These are phyloP conservation scores for Aspergillus biplanus DNA, from an alignment of 495 filamentous ascomycete species.

Conservation along the genomic window DNA sequence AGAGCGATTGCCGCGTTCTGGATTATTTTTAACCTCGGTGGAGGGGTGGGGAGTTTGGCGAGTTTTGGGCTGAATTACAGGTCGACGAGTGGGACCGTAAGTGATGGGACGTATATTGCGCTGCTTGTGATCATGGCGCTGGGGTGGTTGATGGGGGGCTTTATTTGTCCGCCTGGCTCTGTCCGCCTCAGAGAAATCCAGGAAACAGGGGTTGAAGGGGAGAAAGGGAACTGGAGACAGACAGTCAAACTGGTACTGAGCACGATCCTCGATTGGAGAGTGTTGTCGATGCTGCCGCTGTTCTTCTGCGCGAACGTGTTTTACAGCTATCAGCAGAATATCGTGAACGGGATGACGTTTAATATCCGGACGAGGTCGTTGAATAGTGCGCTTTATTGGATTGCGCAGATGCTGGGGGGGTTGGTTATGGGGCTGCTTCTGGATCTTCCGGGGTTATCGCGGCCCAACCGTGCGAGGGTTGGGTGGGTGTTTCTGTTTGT, in stretches of 20 bases:
- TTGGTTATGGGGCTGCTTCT: slow-evolving; percentile 53
- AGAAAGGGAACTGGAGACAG: background rate
- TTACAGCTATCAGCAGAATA: slow-evolving; percentile 73
- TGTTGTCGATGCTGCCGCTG: slow-evolving; percentile 53
- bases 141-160: slow-evolving; percentile 58
- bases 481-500: slow-evolving; percentile 53
- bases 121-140: slow-evolving; percentile 47
- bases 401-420: slow-evolving; percentile 57
- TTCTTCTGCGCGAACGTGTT: slow-evolving; percentile 75
- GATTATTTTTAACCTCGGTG: slow-evolving; percentile 60
- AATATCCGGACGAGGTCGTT: slow-evolving; percentile 52
- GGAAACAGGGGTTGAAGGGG: background rate
- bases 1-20: slow-evolving; percentile 56
- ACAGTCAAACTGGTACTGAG: background rate
- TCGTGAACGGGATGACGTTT: slow-evolving; percentile 54
- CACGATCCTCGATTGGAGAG: slow-evolving; percentile 42
- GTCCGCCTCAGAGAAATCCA: slow-evolving; percentile 50
- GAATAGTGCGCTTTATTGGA: slow-evolving; percentile 58
- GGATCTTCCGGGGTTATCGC: slow-evolving; percentile 44
- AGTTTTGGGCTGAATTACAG: slow-evolving; percentile 52
- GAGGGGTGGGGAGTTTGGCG: slow-evolving; percentile 52
- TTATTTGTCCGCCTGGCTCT: slow-evolving; percentile 40
- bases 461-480: slow-evolving; percentile 44
- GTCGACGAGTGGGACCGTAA: slow-evolving; percentile 45
- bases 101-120: slow-evolving; percentile 50